Conservation (phyloP, 2,329 filamentous ascomycete species). For the Cadophora luteo-olivacea region DNA sequence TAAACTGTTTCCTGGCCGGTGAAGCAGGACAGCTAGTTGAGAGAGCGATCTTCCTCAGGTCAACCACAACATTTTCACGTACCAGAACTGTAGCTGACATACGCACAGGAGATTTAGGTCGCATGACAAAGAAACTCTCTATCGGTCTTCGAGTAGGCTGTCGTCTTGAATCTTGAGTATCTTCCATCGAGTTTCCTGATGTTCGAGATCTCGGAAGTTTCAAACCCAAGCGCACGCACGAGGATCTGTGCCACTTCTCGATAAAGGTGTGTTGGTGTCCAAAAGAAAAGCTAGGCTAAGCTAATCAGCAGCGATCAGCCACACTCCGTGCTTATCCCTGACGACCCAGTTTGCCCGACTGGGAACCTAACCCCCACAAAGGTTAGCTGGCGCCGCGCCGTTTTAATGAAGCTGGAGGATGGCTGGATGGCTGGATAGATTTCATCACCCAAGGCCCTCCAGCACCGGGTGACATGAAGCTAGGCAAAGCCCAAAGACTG, state of each 20-base stretch:
- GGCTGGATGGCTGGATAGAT: slow-evolving; percentile 6
- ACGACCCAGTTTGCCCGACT: slow-evolving; percentile 6
- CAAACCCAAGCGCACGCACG: slow-evolving; percentile 3
- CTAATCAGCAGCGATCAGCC: slow-evolving; percentile 12
- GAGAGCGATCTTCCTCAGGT: neutral
- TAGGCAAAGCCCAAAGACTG: slow-evolving; percentile 3
- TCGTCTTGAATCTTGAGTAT: neutral
- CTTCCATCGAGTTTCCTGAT: neutral
- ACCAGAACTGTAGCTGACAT: neutral
- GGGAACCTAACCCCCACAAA: slow-evolving; percentile 2
- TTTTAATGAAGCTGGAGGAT: neutral
- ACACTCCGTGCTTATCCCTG: slow-evolving; percentile 17
- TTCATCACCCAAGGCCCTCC: slow-evolving; percentile 12
- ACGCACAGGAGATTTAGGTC: neutral
- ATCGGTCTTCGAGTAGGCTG: neutral
- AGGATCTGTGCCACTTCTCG: slow-evolving; percentile 11
- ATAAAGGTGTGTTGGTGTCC: slow-evolving; percentile 4
- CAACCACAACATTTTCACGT: neutral
- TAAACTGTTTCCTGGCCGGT: too few relatives aligned
- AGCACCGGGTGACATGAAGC: slow-evolving; percentile 12
- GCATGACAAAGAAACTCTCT: neutral
- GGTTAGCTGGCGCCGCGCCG: slow-evolving; percentile 3
- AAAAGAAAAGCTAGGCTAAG: neutral
- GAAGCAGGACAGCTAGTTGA: too few relatives aligned
- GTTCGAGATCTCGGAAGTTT: slow-evolving; percentile 15